Evolutionary conservation across 257 asterid genomes (phyloP), one percentile per base, ranked within the genome.

Genomic region (Ehretia macrophylla): DNA sequence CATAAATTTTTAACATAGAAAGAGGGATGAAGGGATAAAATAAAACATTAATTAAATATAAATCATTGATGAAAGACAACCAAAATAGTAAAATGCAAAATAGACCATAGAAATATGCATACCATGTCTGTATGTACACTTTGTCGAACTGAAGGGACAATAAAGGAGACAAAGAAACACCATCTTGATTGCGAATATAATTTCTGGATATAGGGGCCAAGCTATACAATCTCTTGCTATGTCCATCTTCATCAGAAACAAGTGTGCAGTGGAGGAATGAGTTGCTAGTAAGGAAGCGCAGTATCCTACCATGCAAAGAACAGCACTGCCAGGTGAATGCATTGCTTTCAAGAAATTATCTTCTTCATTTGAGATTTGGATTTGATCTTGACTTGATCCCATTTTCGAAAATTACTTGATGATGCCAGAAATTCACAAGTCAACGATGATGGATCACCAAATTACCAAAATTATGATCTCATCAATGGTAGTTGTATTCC

Each of bases 91-190:
- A n/a, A 1, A 1, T 1, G 6, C 35, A 27, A 1, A 38, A 17
- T 2, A 17, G 0, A 39, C 0, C 6, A 14, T 22, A 2, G 14
- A 14, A 27, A 14, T n/a, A n/a, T 8, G 4, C 27, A 18, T 61
- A 77, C 85, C 82, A 73, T 1, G 73, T 32, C 5, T 82, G 75
- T 37, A 60, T 20, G 10, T 46, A 22, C 18, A 79, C 59, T 51
- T 42, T 69, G 57, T 77, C 82, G 23, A 56, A 18, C 0, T 61
- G 40, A 9, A 57, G 13, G 8, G 27, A 19, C 20, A 49, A 23
- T 3, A 32, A 12, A 8, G 37, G 67, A 19, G 67, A 56, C 18
- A 59, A 48, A 27, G 62, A 46, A 13, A 19, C 47, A 19, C 67
- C 67, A 12, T 67, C 62, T 19, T 67, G 21, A 60, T 60, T 53